Conservation (phyloP, 352 stramenopile genomes). For the Phytopythium oedochilum region DNA sequence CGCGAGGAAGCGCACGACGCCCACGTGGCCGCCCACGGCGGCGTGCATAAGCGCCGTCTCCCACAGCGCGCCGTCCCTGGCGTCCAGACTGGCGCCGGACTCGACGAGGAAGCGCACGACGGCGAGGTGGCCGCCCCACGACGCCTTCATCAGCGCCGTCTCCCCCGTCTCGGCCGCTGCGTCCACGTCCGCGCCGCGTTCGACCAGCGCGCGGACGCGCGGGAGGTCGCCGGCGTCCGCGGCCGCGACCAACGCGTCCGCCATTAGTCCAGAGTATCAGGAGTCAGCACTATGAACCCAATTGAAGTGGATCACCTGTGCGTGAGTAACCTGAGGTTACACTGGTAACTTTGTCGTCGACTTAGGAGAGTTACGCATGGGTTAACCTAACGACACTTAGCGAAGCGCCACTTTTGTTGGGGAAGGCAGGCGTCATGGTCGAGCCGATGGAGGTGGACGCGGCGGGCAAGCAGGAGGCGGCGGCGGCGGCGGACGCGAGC, state of each 20-base stretch:
- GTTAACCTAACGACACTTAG: too few species aligned
- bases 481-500: constrained; percentile 15
- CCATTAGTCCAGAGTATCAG: too few species aligned
- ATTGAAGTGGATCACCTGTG: too few species aligned
- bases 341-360: too few species aligned
- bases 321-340: too few species aligned
- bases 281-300: too few species aligned
- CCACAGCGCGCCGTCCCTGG: background rate
- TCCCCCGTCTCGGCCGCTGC: background rate
- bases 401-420: too few species aligned
- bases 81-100: background rate
- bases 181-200: background rate
- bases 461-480: constrained; percentile 5
- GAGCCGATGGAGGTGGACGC: constrained; percentile 10
- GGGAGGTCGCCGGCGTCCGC: background rate
- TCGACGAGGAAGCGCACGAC: constrained; percentile 1
- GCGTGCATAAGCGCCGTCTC: background rate
- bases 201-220: background rate
- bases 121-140: background rate
- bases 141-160: constrained; percentile 1
- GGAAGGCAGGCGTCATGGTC: too few species aligned
- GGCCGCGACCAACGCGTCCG: background rate
- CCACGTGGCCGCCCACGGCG: background rate
- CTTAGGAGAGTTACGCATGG: too few species aligned
- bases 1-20: background rate